Conservation (phyloP, 352 stramenopile species). For the Phytopythium sindhum region DNA sequence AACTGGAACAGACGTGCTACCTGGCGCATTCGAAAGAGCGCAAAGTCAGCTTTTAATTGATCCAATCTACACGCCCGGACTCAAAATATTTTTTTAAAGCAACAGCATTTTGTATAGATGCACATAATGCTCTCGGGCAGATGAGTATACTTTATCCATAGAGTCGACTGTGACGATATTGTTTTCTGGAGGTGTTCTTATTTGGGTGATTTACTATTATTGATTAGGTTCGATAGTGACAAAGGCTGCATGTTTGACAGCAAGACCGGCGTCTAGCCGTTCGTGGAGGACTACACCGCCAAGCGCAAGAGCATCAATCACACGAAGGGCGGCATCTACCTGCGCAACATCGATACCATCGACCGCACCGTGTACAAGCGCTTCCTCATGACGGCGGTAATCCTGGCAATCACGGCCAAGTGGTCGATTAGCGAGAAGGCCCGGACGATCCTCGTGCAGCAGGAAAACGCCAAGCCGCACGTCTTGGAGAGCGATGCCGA, state of each 20-base stretch:
- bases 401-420: conserved; percentile 17
- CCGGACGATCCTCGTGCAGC: conserved; percentile 16
- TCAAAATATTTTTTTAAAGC: too few species aligned
- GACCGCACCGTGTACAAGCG: conserved; percentile 10
- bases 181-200: neutral
- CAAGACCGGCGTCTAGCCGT: conserved; percentile 19
- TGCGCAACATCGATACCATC: conserved; percentile 15
- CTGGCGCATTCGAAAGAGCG: too few species aligned
- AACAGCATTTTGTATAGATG: too few species aligned
- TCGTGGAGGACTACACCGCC: conserved; percentile 7
- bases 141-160: too few species aligned
- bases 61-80: too few species aligned
- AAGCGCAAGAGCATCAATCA: conserved; percentile 13
- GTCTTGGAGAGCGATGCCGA: conserved; percentile 7
- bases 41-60: too few species aligned
- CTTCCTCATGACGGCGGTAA: conserved; percentile 13
- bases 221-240: conserved; percentile 6
- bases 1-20: too few species aligned
- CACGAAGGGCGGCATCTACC: neutral
- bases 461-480: conserved; percentile 20
- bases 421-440: conserved; percentile 7
- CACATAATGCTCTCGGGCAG: too few species aligned
- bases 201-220: neutral
- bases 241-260: conserved; percentile 10
- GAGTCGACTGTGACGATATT: neutral